Evolutionary conservation across 1,284 basidiomycete genomes (phyloP).

Genomic region (Cutaneotrichosporon cutaneum): DNA sequence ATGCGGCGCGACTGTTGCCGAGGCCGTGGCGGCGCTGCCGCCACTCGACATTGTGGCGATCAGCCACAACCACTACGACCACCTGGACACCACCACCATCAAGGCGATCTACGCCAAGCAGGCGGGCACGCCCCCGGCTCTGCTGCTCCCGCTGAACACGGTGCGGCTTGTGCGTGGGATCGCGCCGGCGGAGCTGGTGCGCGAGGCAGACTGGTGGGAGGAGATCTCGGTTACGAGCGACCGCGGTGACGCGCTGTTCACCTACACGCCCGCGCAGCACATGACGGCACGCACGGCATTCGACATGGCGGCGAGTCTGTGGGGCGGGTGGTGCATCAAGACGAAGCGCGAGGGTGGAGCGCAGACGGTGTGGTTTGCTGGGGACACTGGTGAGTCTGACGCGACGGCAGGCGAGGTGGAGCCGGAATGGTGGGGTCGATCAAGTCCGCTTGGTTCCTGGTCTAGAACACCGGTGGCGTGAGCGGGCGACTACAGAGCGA

Average conservation of each 20-base stretch:
- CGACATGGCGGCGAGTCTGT: slow-evolving; percentile 61
- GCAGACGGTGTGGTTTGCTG: slow-evolving; percentile 62
- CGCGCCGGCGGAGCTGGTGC: slow-evolving; percentile 51
- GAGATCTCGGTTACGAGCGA: slow-evolving; percentile 13
- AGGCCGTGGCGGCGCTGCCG: slow-evolving; percentile 60
- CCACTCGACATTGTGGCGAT: slow-evolving; percentile 64
- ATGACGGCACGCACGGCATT: slow-evolving; percentile 57
- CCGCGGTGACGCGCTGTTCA: slow-evolving; percentile 34
- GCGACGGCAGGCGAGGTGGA: background rate
- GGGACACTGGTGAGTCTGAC: slow-evolving; percentile 64
- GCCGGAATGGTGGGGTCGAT: background rate
- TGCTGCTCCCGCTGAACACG: slow-evolving; percentile 66
- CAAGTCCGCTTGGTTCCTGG: too few relatives aligned
- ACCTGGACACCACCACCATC: slow-evolving; percentile 62
- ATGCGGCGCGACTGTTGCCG: slow-evolving; percentile 41
- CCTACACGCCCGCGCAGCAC: slow-evolving; percentile 56
- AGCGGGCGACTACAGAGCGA: too few relatives aligned
- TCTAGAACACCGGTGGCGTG: too few relatives aligned
- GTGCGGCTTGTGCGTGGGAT: slow-evolving; percentile 55
- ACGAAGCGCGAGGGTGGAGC: background rate
- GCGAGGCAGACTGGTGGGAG: slow-evolving; percentile 73
- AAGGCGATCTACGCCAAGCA: slow-evolving; percentile 39
- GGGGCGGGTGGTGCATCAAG: slow-evolving; percentile 63
- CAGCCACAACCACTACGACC: slow-evolving; percentile 70
- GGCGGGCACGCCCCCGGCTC: slow-evolving; percentile 51